phyloP scores from a whole-genome alignment of 2,329 filamentous ascomycete species.

The Pseudogymnoascus sp. region DNA sequence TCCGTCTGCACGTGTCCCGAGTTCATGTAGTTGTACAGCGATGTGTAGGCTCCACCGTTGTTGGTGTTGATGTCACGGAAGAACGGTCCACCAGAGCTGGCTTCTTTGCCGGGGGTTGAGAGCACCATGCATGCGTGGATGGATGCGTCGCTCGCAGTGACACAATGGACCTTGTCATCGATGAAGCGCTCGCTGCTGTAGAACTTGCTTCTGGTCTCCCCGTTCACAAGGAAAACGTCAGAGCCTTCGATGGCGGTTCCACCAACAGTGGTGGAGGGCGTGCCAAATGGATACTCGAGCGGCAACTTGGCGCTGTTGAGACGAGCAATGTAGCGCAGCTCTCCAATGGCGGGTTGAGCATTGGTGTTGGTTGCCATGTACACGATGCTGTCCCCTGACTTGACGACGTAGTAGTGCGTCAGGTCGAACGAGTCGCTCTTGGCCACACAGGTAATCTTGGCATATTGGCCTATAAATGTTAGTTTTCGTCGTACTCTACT shows the following conservation, averaged over 20 bases:
- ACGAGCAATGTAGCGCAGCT: constrained; percentile 57
- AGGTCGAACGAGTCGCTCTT: constrained; percentile 34
- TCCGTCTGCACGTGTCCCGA: constrained; percentile 57
- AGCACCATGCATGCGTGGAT: constrained; percentile 56
- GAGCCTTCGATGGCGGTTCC: constrained; percentile 49
- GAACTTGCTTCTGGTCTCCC: constrained; percentile 61
- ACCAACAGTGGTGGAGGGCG: constrained; percentile 46
- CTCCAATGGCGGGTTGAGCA: constrained; percentile 46
- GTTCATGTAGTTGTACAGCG: constrained; percentile 56
- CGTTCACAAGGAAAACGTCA: constrained; percentile 50
- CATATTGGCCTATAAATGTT: constrained; percentile 30
- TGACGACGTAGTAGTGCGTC: constrained; percentile 56
- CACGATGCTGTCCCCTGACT: constrained; percentile 49
- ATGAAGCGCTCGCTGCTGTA: constrained; percentile 64
- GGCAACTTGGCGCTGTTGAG: constrained; percentile 44
- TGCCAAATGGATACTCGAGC: constrained; percentile 41
- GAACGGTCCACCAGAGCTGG: constrained; percentile 59
- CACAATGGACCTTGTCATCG: constrained; percentile 57
- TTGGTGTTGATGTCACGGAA: constrained; percentile 48
- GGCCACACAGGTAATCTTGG: constrained; percentile 53
- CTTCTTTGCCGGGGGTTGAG: constrained; percentile 45
- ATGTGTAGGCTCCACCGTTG: constrained; percentile 49
- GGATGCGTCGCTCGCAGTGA: constrained; percentile 37
- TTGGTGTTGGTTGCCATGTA: constrained; percentile 57
- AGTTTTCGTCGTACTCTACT: constrained; percentile 18